Evolutionary conservation across 331 rosid species (phyloP), one percentile per base, ranked within the genome.

Genomic region (Malus hybrid): DNA sequence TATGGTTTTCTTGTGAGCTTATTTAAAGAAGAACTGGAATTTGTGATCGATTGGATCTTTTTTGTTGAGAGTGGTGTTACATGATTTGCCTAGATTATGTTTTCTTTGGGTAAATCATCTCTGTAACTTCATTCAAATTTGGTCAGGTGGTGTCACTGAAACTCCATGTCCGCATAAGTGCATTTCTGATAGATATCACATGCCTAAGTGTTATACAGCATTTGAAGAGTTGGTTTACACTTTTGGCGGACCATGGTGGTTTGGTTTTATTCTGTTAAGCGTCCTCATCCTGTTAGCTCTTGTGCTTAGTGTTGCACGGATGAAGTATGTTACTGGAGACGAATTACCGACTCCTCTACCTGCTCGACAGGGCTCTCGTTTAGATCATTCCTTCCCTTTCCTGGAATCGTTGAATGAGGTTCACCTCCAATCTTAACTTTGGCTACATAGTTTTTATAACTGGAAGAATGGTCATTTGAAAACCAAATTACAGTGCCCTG

Each of bases 321-420:
- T 74, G 84, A 85, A 85, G 69, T 85, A 75, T 77, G 80, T 77
- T 63, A 64, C 82, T 62, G 84, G 79, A 63, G 97, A 92, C 50
- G 97, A 92, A 81, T 79, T 84, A 68, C 91, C 96, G 12, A 84
- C 92, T 16, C 83, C 86, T 15, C 86, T 86, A 66, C 91, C 97
- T 74, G 87, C 93, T 52, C 98, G 87, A 66, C 97, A 86, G 56
- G 91, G 98, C 52, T 94, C 96, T 77, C 94, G 87, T 84, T 90
- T 94, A 53, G 97, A 94, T 76, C 87, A 92, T 80, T 94, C 99
- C 75, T 94, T 94, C 77, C 99, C 99, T 82, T 94, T 94, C 84
- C 85, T 94, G 39, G 99, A 94, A 82, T 94, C 99, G 1, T 79
- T 94, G 55, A 94, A 94, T 76, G 99, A 94, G 96, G 99, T 94